A percentile compares a stretch with the other conserved stretches of the same genome.
Conservation (phyloP, 1,284 basidiomycete genomes). For the Malassezia obtusa region DNA sequence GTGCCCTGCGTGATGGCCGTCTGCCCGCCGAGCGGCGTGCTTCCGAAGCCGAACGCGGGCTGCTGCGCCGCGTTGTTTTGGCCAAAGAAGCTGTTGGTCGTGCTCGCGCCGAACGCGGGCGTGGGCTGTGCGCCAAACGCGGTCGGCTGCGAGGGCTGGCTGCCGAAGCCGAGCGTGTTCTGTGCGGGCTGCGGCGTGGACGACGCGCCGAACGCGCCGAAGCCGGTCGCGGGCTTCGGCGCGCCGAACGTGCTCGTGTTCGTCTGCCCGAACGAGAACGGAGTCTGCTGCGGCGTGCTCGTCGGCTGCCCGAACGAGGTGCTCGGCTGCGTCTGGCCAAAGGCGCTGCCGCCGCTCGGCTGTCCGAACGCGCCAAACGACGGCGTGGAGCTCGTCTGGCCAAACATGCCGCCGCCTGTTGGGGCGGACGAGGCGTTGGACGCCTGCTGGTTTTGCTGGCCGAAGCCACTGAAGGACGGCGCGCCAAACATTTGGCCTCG, state of each 20-base stretch:
- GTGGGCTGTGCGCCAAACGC: conserved; percentile 8
- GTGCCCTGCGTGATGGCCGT: conserved; percentile 25
- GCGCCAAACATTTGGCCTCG: conserved; percentile 27
- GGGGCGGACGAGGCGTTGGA: conserved; percentile 15
- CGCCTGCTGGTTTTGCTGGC: conserved; percentile 36
- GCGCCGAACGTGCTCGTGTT: conserved; percentile 28
- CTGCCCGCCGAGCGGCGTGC: conserved; percentile 19
- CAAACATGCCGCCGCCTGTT: conserved; percentile 3
- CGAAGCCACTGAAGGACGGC: conserved; percentile 33
- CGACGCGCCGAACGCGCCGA: conserved; percentile 31
- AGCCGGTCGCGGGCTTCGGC: conserved; percentile 27
- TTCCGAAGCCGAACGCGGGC: conserved; percentile 22
- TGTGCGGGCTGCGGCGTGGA: conserved; percentile 8
- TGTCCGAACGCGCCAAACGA: conserved; percentile 33
- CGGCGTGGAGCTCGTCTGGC: conserved; percentile 10
- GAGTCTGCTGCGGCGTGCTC: conserved; percentile 22
- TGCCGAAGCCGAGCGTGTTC: conserved; percentile 25
- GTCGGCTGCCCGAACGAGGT: conserved; percentile 20
- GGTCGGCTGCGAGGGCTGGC: not conserved
- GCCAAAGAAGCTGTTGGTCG: conserved; percentile 21
- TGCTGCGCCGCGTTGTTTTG: conserved; percentile 20
- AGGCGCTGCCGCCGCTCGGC: not conserved
- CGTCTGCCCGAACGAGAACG: conserved; percentile 31
- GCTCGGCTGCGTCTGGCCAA: conserved; percentile 20
- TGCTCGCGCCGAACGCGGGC: conserved; percentile 19